Evolutionary conservation across 2,329 filamentous ascomycete genomes (phyloP).

Genomic region (Rhinocladiella similis): DNA sequence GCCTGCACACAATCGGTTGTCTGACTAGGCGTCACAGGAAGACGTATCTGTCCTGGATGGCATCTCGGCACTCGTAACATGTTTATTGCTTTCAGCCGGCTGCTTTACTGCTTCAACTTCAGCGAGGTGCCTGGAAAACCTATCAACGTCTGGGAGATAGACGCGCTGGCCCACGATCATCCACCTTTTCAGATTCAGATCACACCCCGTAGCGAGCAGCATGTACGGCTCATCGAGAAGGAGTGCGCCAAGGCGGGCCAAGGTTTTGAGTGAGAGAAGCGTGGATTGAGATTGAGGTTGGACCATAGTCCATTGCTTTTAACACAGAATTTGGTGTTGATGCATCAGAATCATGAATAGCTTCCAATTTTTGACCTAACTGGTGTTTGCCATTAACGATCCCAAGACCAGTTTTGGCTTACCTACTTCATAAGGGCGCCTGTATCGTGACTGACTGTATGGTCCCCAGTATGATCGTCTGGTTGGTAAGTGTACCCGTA

Average conservation of each 20-base stretch:
- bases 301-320: too few species aligned
- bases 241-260: constrained; percentile 8
- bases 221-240: constrained; percentile 25
- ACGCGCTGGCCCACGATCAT: constrained; percentile 11
- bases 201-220: constrained; percentile 20
- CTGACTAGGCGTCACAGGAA: constrained; percentile 18
- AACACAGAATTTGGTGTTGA: too few species aligned
- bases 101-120: constrained; percentile 35
- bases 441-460: too few species aligned
- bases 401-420: too few species aligned
- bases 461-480: too few species aligned
- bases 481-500: too few species aligned
- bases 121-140: constrained; percentile 9
- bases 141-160: constrained; percentile 12
- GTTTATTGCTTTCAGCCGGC: constrained; percentile 29
- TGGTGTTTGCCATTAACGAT: too few species aligned
- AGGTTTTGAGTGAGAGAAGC: neutral
- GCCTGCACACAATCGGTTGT: neutral
- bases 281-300: neutral
- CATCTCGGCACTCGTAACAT: constrained; percentile 35
- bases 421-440: too few species aligned
- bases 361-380: too few species aligned
- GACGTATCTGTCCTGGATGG: constrained; percentile 35
- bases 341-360: too few species aligned
- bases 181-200: constrained; percentile 31